Base-by-base conservation (phyloP, 2,329 filamentous ascomycete species). In the Coniella lustricola region DNA sequence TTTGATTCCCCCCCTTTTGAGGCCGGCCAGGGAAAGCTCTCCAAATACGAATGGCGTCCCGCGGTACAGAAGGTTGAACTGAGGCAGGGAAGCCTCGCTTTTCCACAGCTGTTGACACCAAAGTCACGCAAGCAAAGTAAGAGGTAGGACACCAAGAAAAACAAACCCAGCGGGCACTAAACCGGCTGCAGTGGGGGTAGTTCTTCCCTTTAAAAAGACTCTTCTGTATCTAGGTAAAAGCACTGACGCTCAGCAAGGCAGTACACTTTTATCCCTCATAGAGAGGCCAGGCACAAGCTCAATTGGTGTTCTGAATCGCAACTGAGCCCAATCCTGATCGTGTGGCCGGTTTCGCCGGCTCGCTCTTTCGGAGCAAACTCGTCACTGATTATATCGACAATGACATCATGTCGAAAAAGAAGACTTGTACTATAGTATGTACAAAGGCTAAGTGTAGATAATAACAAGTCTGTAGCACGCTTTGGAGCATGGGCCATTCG, bases 321-420 rank as follows among this genome's bases (percentile, higher is more conserved):
- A 32, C 18, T 42, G 40, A 18, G 16, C 29, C 14, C 14, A 32
- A 1, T 42, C 16, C 32, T 22, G 32, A 32, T 42, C 40, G 40
- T 25, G 40, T 33, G 40, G 10, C 40, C 40, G 40, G 40, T 42
- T 20, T 29, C 32, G 17, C 40, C 40, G 40, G 40, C 40, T 42
- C 40, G 40, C 40, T 33, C 40, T 42, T 42, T 42, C 40, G 40
- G 40, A 16, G 13, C 40, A 42, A 42, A 33, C 25, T 29, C 29
- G 16, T 21, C 7, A 21, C 25, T 29, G 40, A 20, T 42, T 5
- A 41, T 12, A 20, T 29, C 25, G 25, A 16, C 12, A 7, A 33
- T 33, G 18, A 33, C 29, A 42, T 42, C 40, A 42, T 42, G 20
- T 21, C n/a, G n/a, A 12, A 22, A 16, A 29, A 16, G 9, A n/a